Evolutionary conservation across 192 early-diverging fungal species (phyloP).

Genomic region (Podila epicladia): DNA sequence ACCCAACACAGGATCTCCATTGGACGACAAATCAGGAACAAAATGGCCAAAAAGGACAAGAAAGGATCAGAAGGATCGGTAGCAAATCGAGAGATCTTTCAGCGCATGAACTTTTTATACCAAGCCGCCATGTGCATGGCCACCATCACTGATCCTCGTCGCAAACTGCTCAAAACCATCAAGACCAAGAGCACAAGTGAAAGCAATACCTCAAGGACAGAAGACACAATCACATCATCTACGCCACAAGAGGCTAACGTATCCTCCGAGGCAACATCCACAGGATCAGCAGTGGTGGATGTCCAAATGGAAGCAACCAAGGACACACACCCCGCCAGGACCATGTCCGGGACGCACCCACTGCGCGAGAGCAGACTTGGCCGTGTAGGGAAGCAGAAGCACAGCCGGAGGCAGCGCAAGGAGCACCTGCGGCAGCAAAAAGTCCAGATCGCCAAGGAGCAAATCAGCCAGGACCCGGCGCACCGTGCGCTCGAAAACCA

Average conservation of each 20-base stretch:
- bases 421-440: slow-evolving; percentile 17
- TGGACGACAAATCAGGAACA: background rate
- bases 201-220: slow-evolving; percentile 5
- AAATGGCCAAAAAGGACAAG: slow-evolving; percentile 48
- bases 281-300: background rate
- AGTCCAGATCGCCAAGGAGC: slow-evolving; percentile 31
- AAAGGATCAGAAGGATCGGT: slow-evolving; percentile 36
- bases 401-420: slow-evolving; percentile 18
- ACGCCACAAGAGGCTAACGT: background rate
- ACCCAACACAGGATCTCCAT: background rate
- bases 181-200: background rate
- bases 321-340: background rate
- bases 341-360: background rate
- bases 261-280: background rate
- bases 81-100: slow-evolving; percentile 64
- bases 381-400: background rate
- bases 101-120: slow-evolving; percentile 74
- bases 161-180: background rate
- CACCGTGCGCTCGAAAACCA: slow-evolving; percentile 15
- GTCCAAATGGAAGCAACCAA: background rate
- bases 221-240: background rate
- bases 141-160: slow-evolving; percentile 35
- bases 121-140: slow-evolving; percentile 70
- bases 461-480: slow-evolving; percentile 13
- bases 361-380: background rate